Evolutionary conservation across 805 yeast genomes (phyloP).

Genomic region (Lachancea kluyveri): DNA sequence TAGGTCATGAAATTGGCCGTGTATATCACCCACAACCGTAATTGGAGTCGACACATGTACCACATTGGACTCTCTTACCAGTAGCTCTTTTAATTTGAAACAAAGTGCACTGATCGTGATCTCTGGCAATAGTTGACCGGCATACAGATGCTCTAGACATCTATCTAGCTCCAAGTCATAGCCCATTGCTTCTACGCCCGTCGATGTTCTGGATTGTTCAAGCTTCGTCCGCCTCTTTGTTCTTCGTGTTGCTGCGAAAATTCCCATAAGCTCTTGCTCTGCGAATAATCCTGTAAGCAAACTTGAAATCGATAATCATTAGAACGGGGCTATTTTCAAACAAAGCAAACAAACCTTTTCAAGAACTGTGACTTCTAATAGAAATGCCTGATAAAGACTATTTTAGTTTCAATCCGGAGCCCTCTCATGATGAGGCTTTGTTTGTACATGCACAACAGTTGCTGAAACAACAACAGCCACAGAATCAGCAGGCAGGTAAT

Average conservation of each 20-base stretch:
- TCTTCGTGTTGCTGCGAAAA: no score
- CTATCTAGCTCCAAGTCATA: constrained; percentile 59
- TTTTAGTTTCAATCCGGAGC: constrained; percentile 8
- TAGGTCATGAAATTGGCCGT: constrained; percentile 93
- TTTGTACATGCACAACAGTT: neutral
- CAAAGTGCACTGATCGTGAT: constrained; percentile 67
- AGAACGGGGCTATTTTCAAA: no score
- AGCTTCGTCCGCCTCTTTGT: no score
- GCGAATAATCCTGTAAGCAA: no score
- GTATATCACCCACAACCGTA: constrained; percentile 95
- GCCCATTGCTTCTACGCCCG: no score
- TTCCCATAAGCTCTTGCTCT: no score
- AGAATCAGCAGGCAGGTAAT: no score
- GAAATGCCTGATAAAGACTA: constrained; percentile 9
- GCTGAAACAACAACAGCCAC: no score
- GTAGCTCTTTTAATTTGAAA: constrained; percentile 72
- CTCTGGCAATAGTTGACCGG: constrained; percentile 63
- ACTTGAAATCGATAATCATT: no score
- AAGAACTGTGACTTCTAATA: no score
- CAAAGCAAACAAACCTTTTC: no score
- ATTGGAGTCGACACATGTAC: constrained; percentile 81
- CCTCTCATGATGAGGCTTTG: constrained; percentile 3
- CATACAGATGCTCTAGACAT: constrained; percentile 61
- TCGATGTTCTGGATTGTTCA: no score
- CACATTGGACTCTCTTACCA: constrained; percentile 78